Evolutionary conservation across 2,329 filamentous ascomycete species (phyloP).

Genomic region (Fusarium beomiforme): DNA sequence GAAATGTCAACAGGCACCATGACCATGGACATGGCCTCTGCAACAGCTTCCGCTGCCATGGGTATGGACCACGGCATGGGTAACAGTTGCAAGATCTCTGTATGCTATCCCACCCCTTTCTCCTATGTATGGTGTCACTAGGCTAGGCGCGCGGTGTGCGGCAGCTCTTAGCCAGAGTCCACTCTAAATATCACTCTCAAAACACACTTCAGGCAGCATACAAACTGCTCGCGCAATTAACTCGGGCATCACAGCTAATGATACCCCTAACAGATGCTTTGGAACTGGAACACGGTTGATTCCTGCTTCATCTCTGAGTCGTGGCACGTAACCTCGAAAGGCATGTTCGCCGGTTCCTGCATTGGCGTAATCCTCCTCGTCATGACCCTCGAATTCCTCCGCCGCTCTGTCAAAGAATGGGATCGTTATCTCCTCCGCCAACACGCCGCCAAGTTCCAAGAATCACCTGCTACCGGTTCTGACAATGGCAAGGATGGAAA

Average conservation of each 20-base stretch:
- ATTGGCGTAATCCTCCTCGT: constrained; percentile 82
- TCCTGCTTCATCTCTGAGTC: constrained; percentile 73
- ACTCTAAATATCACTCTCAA: too few relatives aligned
- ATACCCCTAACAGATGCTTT: constrained; percentile 70
- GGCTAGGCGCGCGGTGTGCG: too few relatives aligned
- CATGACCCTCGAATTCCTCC: constrained; percentile 76
- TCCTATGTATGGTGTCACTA: too few relatives aligned
- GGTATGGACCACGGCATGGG: constrained; percentile 13
- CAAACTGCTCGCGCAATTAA: too few relatives aligned
- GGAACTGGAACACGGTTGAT: constrained; percentile 81
- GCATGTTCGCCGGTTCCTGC: constrained; percentile 83
- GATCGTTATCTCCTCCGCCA: constrained; percentile 72
- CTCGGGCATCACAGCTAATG: not conserved
- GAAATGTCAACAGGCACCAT: constrained; percentile 18
- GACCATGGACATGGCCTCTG: constrained; percentile 36
- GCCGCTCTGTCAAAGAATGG: constrained; percentile 76
- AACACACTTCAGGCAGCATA: too few relatives aligned
- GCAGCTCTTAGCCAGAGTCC: too few relatives aligned
- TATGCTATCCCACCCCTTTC: constrained; percentile 33
- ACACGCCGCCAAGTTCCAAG: constrained; percentile 52
- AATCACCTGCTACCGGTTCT: constrained; percentile 22
- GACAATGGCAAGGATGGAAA: constrained; percentile 38
- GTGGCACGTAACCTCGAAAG: constrained; percentile 76
- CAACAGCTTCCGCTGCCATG: constrained; percentile 23
- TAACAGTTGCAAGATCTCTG: constrained; percentile 52